Conservation (phyloP, 169 alveolate genomes). For the Hepatocystis sp. region DNA sequence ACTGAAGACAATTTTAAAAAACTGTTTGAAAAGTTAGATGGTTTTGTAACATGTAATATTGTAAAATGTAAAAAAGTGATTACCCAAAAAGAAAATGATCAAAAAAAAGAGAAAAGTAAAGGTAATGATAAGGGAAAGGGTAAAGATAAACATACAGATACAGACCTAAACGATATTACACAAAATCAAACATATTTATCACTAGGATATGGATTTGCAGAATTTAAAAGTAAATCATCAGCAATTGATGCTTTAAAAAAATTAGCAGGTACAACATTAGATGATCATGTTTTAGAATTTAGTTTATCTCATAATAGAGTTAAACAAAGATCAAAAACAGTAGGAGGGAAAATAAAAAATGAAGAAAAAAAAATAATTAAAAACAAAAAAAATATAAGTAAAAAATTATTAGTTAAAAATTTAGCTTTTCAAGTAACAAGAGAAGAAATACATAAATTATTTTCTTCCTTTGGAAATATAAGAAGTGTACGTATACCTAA, state of each 20-base stretch:
- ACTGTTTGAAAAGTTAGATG: constrained; percentile 80
- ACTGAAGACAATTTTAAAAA: constrained; percentile 86
- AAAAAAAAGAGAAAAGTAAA: constrained; percentile 16
- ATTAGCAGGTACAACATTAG: constrained; percentile 78
- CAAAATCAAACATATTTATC: constrained; percentile 78
- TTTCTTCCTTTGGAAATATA: constrained; percentile 92
- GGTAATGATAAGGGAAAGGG: too few species aligned
- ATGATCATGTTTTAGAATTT: constrained; percentile 81
- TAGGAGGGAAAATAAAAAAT: constrained; percentile 8
- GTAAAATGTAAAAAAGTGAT: constrained; percentile 81
- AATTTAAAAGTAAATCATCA: constrained; percentile 84
- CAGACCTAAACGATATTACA: constrained; percentile 24
- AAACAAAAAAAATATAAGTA: constrained; percentile 78
- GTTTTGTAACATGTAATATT: constrained; percentile 82
- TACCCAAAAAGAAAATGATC: constrained; percentile 50
- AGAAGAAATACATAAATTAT: constrained; percentile 91
- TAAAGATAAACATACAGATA: constrained; percentile 17
- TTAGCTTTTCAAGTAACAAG: constrained; percentile 96
- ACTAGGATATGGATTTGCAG: constrained; percentile 95
- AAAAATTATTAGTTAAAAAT: constrained; percentile 93
- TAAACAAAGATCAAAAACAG: constrained; percentile 33
- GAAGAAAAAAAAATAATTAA: constrained; percentile 71
- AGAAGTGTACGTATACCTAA: constrained; percentile 95
- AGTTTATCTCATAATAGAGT: constrained; percentile 81
- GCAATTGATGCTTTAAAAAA: constrained; percentile 84